Evolutionary conservation across 306 rosid species (phyloP).

Genomic region (Citrullus mucosospermus): DNA sequence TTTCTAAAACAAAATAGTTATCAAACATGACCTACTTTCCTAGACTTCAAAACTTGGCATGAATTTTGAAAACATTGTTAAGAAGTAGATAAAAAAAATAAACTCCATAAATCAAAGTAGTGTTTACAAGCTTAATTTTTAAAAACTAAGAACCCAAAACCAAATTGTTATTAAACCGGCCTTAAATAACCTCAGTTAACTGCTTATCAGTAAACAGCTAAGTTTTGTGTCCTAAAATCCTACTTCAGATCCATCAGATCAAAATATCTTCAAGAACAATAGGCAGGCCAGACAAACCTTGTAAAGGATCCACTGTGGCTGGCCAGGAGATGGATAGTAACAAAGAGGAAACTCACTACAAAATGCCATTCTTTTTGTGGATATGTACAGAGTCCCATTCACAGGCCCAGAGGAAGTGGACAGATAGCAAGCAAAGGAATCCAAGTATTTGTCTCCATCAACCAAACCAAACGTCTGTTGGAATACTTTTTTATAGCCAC

Average conservation of each 20-base stretch:
- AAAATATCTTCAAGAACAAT: not conserved
- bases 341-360: constrained; percentile 57
- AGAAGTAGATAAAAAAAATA: not conserved
- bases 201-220: not conserved
- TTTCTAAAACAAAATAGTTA: too few species aligned
- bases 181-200: too few species aligned
- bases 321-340: constrained; percentile 28
- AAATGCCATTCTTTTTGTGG: constrained; percentile 54
- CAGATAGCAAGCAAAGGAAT: constrained; percentile 49
- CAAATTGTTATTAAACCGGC: not conserved
- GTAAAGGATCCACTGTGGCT: constrained; percentile 30
- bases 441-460: constrained; percentile 46
- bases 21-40: too few species aligned
- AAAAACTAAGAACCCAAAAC: not conserved
- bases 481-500: constrained; percentile 53
- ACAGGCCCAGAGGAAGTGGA: constrained; percentile 53
- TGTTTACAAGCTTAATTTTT: not conserved
- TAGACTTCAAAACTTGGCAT: not conserved
- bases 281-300: constrained; percentile 32
- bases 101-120: not conserved
- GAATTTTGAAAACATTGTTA: too few species aligned
- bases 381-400: constrained; percentile 49
- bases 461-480: constrained; percentile 36
- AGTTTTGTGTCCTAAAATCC: not conserved
- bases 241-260: not conserved